Evolutionary conservation across 2,329 filamentous ascomycete genomes (phyloP).

Genomic region (Lachnellula subtilissima): DNA sequence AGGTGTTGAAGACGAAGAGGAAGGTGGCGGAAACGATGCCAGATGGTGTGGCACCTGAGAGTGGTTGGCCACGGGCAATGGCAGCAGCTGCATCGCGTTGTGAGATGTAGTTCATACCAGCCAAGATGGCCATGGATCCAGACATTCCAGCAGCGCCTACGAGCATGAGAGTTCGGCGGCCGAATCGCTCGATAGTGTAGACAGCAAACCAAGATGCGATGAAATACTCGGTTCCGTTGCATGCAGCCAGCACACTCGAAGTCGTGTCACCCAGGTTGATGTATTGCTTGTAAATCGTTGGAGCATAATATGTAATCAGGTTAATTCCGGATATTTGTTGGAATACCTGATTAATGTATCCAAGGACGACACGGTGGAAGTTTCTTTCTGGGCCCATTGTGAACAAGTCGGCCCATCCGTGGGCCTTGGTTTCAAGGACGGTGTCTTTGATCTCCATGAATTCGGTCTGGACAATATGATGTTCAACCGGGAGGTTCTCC

Average conservation of each 20-base stretch:
- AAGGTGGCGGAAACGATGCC: slow-evolving; percentile 29
- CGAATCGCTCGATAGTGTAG: slow-evolving; percentile 49
- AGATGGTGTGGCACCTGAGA: background rate
- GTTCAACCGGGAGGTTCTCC: slow-evolving; percentile 38
- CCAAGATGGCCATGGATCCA: slow-evolving; percentile 59
- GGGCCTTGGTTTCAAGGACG: slow-evolving; percentile 50
- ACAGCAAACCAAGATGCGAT: slow-evolving; percentile 36
- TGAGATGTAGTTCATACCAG: slow-evolving; percentile 34
- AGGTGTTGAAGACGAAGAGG: slow-evolving; percentile 49
- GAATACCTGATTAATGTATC: slow-evolving; percentile 45
- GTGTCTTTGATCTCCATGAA: slow-evolving; percentile 51
- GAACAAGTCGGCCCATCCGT: slow-evolving; percentile 40
- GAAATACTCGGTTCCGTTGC: slow-evolving; percentile 44
- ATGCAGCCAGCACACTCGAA: slow-evolving; percentile 51
- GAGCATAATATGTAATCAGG: slow-evolving; percentile 42
- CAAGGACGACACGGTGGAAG: slow-evolving; percentile 49
- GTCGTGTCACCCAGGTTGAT: slow-evolving; percentile 42
- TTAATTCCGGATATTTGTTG: slow-evolving; percentile 43
- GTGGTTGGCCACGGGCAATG: too few relatives aligned
- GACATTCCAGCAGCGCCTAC: slow-evolving; percentile 62
- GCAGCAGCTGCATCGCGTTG: slow-evolving; percentile 31
- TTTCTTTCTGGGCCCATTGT: slow-evolving; percentile 48
- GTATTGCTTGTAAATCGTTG: slow-evolving; percentile 46
- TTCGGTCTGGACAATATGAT: slow-evolving; percentile 52
- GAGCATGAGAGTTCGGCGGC: slow-evolving; percentile 67